These are phyloP conservation scores for Dipteronia sinensis DNA, from an alignment of 345 rosid genomes.

Conservation along the genomic window DNA sequence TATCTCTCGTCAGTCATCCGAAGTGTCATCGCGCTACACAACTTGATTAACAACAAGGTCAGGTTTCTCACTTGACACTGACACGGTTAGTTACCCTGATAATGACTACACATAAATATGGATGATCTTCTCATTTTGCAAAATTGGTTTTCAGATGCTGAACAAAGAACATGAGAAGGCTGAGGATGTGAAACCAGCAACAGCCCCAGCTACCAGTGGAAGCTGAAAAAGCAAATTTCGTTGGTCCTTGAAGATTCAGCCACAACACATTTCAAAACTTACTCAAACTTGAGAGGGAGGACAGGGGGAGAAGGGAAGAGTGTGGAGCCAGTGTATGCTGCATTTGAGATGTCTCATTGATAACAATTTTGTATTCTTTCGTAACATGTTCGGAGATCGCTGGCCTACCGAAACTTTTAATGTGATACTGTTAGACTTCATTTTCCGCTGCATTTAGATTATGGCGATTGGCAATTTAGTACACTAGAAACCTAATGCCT, in stretches of 20 bases:
- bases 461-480: not conserved
- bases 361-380: slow-evolving; percentile 9
- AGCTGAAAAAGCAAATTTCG: slow-evolving; percentile 24
- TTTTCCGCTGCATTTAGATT: not conserved
- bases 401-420: not conserved
- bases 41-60: slow-evolving; percentile 96
- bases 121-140: not conserved
- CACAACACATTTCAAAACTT: not conserved
- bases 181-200: slow-evolving; percentile 71
- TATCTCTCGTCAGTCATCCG: slow-evolving; percentile 70
- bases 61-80: not conserved
- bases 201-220: slow-evolving; percentile 46
- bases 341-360: not conserved
- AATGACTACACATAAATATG: not conserved
- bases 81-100: not conserved
- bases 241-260: not conserved
- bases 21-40: slow-evolving; percentile 84
- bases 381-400: not conserved
- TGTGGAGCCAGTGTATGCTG: not conserved
- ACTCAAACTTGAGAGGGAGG: not conserved
- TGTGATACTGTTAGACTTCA: not conserved
- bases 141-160: slow-evolving; percentile 53
- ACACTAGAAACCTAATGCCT: not conserved
- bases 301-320: not conserved
- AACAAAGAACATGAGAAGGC: slow-evolving; percentile 92